Percentiles rank a stretch among this genome's conserved stretches.
Conservation (phyloP, 805 yeast genomes). For the Myxozyma geophila region DNA sequence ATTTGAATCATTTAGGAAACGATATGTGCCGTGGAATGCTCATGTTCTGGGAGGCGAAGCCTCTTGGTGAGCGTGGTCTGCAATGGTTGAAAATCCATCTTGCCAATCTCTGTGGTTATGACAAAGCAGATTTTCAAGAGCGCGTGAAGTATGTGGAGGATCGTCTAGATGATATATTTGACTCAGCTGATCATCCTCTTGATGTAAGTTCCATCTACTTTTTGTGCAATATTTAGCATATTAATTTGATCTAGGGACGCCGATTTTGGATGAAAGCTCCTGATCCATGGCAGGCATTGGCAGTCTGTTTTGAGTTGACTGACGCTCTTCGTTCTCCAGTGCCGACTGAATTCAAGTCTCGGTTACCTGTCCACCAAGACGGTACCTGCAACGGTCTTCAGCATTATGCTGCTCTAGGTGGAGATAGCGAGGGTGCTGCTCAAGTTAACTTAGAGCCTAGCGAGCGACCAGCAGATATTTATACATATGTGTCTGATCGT, state of each 20-base stretch:
- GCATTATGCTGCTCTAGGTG: conserved; percentile 74
- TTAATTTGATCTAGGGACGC: conserved; percentile 38
- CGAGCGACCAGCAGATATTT: conserved; percentile 66
- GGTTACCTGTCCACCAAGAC: conserved; percentile 66
- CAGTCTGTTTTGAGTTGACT: conserved; percentile 58
- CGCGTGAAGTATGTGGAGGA: conserved; percentile 56
- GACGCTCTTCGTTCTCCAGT: conserved; percentile 56
- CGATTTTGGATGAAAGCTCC: conserved; percentile 65
- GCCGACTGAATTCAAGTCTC: conserved; percentile 56
- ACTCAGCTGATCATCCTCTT: conserved; percentile 56
- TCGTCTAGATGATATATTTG: conserved; percentile 51
- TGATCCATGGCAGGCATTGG: conserved; percentile 66
- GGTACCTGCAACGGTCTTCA: conserved; percentile 73
- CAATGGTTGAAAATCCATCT: conserved; percentile 66
- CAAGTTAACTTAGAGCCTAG: conserved; percentile 63
- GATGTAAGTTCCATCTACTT: conserved; percentile 28
- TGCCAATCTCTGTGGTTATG: conserved; percentile 63
- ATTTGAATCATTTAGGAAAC: conserved; percentile 64
- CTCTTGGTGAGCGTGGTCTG: conserved; percentile 58
- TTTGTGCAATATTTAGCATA: not conserved
- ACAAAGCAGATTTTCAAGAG: conserved; percentile 58
- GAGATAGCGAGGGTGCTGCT: conserved; percentile 66
- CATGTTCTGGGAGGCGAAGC: conserved; percentile 63
- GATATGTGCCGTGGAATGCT: conserved; percentile 64
- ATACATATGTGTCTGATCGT: conserved; percentile 58